These are phyloP conservation scores for Phaeophleospora eucalypticola DNA, from an alignment of 2,329 filamentous ascomycete species.

Conservation along the genomic window DNA sequence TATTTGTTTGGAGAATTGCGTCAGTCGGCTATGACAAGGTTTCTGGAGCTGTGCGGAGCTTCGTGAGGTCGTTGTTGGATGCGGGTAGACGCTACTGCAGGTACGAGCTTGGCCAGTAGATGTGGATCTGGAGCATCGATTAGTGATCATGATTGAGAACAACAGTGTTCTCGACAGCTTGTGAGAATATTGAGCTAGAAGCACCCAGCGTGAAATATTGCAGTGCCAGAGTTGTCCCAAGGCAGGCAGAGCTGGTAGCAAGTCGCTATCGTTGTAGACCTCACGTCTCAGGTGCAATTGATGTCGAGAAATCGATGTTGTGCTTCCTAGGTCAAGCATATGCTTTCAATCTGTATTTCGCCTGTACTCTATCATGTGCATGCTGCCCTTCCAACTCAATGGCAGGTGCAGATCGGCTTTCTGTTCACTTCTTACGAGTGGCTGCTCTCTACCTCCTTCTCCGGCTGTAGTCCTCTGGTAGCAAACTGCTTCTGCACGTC, in stretches of 20 bases:
- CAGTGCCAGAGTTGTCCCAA: too few relatives aligned
- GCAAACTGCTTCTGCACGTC: slow-evolving; percentile 49
- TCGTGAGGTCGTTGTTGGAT: neutral
- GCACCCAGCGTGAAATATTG: too few relatives aligned
- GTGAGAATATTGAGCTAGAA: too few relatives aligned
- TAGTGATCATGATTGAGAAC: too few relatives aligned
- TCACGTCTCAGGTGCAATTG: too few relatives aligned
- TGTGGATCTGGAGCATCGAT: too few relatives aligned
- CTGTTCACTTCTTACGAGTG: slow-evolving; percentile 1
- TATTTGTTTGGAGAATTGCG: neutral
- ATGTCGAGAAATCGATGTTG: too few relatives aligned
- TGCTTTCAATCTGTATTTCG: too few relatives aligned
- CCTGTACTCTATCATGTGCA: neutral
- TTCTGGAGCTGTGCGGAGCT: neutral
- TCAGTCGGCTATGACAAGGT: neutral
- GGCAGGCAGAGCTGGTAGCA: too few relatives aligned
- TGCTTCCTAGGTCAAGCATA: too few relatives aligned
- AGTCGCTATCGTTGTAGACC: too few relatives aligned
- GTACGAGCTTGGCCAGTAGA: neutral
- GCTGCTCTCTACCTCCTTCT: slow-evolving; percentile 5
- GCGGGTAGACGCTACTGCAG: neutral
- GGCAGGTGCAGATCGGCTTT: neutral
- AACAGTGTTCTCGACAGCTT: too few relatives aligned
- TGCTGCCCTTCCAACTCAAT: neutral
- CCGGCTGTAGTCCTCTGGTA: slow-evolving; percentile 36